Evolutionary conservation across 2,329 filamentous ascomycete species (phyloP).

Genomic region (Penicillium nordicum): DNA sequence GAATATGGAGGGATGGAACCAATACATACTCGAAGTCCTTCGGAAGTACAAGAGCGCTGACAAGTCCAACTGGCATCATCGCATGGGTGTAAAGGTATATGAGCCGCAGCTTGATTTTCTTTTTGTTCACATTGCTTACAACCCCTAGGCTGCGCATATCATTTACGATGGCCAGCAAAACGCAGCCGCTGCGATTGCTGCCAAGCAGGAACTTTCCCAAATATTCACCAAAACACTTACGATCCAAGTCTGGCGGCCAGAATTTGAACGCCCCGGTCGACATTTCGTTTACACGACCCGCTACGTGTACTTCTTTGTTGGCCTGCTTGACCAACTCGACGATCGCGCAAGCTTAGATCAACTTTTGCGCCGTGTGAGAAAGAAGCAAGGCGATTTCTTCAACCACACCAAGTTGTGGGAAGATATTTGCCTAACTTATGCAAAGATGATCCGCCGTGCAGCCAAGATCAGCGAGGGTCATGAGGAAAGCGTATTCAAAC

Average conservation of each 20-base stretch:
- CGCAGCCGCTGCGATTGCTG: slow-evolving; percentile 54
- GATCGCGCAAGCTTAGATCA: slow-evolving; percentile 75
- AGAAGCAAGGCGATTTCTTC: slow-evolving; percentile 72
- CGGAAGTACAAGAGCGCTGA: slow-evolving; percentile 65
- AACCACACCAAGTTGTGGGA: slow-evolving; percentile 63
- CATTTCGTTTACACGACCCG: slow-evolving; percentile 90
- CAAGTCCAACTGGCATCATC: slow-evolving; percentile 93
- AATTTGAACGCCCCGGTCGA: slow-evolving; percentile 75
- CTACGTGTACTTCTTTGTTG: slow-evolving; percentile 79
- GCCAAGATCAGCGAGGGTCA: slow-evolving; percentile 58
- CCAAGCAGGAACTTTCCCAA: slow-evolving; percentile 76
- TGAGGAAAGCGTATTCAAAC: slow-evolving; percentile 64
- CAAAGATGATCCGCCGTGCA: slow-evolving; percentile 56
- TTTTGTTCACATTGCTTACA: slow-evolving; percentile 35
- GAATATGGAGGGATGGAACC: slow-evolving; percentile 53
- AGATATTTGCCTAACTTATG: slow-evolving; percentile 56
- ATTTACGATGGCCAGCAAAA: slow-evolving; percentile 57
- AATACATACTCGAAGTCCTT: slow-evolving; percentile 60
- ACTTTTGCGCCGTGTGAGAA: slow-evolving; percentile 73
- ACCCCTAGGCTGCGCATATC: slow-evolving; percentile 54
- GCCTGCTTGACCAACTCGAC: slow-evolving; percentile 68
- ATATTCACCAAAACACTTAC: slow-evolving; percentile 94
- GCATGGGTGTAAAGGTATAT: slow-evolving; percentile 72
- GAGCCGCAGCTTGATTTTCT: background rate
- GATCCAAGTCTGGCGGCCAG: slow-evolving; percentile 92